Evolutionary conservation across 2,329 filamentous ascomycete genomes (phyloP).

Genomic region (Colletotrichum lupini): DNA sequence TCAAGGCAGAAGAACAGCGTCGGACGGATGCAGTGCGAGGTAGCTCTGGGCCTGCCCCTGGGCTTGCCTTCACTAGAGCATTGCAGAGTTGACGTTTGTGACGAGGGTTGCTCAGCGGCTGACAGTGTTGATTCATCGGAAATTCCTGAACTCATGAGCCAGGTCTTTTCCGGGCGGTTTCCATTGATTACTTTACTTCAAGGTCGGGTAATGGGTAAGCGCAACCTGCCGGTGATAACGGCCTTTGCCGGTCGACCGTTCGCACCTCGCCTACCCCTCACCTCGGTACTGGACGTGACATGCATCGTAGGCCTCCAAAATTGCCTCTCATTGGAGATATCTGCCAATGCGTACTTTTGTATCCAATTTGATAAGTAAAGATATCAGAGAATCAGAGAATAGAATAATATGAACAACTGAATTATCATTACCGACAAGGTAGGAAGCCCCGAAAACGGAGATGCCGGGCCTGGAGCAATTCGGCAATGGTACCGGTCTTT

Average conservation of each 20-base stretch:
- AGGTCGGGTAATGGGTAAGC: background rate
- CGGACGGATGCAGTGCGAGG: no score
- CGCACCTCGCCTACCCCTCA: background rate
- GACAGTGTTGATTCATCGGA: background rate
- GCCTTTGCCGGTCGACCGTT: background rate
- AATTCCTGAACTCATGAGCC: background rate
- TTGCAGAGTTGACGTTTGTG: no score
- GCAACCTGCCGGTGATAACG: background rate
- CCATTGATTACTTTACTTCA: no score
- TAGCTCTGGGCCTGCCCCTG: no score
- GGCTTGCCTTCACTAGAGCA: no score
- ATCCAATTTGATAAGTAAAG: background rate
- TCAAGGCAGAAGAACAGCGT: background rate
- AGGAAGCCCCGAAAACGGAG: constrained; percentile 11
- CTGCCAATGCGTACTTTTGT: background rate
- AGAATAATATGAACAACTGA: background rate
- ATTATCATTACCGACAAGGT: background rate
- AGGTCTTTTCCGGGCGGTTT: background rate
- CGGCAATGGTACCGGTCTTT: constrained; percentile 8
- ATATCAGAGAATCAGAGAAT: background rate
- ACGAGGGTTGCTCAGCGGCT: background rate
- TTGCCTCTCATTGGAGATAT: background rate
- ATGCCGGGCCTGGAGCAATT: constrained; percentile 14
- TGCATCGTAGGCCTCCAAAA: background rate
- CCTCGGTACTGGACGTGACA: background rate